phyloP scores from a whole-genome alignment of 2,329 filamentous ascomycete genomes.

The Aspergillus transmontanensis region DNA sequence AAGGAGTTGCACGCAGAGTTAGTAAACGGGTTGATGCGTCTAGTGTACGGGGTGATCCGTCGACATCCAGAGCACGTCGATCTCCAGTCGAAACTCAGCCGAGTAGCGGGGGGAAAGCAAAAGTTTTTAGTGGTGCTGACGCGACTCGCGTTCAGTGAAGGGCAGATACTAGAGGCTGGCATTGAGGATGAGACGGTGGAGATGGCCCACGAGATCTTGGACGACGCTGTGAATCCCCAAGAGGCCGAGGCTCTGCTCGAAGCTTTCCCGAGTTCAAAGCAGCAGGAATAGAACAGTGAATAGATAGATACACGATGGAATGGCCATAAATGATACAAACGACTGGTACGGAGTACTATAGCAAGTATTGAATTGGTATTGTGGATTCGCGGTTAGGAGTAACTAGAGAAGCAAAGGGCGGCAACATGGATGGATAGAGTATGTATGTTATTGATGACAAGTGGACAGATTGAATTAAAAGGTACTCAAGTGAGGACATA shows the following conservation, averaged over 20 bases:
- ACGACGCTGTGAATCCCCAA: constrained; percentile 78
- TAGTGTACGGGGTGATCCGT: constrained; percentile 63
- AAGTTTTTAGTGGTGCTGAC: constrained; percentile 82
- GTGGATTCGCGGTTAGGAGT: too few relatives aligned
- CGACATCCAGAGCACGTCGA: constrained; percentile 66
- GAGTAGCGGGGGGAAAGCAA: constrained; percentile 72
- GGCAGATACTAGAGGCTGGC: constrained; percentile 72
- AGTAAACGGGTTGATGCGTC: constrained; percentile 62
- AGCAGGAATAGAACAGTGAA: constrained; percentile 21
- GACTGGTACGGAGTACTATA: too few relatives aligned
- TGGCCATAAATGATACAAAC: too few relatives aligned
- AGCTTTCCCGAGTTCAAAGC: constrained; percentile 45
- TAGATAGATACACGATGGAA: not conserved
- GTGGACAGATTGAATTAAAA: too few relatives aligned
- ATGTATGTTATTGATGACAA: too few relatives aligned
- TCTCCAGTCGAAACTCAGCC: constrained; percentile 70
- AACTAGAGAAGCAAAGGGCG: too few relatives aligned
- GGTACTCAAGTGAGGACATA: too few relatives aligned
- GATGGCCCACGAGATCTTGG: constrained; percentile 78
- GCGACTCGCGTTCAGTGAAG: constrained; percentile 81
- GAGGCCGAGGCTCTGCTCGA: constrained; percentile 65
- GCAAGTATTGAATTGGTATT: too few relatives aligned
- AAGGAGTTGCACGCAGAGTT: constrained; percentile 51
- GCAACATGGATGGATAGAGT: too few relatives aligned
- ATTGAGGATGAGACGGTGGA: constrained; percentile 79